These are phyloP conservation scores for Aspergillus flavus DNA, from an alignment of 2,329 filamentous ascomycete species.

Conservation along the genomic window DNA sequence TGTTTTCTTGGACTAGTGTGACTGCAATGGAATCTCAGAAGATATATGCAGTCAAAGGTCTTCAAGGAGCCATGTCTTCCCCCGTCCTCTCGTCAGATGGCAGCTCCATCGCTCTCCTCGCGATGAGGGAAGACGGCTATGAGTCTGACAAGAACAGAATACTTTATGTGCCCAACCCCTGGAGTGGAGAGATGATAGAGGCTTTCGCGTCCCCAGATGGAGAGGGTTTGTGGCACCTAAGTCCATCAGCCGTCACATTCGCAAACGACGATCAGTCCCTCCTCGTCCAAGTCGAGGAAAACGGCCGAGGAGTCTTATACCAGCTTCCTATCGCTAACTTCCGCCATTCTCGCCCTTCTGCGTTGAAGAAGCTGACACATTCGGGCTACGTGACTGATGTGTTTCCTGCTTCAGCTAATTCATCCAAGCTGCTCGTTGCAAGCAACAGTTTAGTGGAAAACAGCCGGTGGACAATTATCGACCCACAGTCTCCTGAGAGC, in stretches of 20 bases:
- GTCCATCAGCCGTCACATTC: conserved; percentile 46
- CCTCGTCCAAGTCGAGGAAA: conserved; percentile 45
- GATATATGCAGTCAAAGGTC: conserved; percentile 34
- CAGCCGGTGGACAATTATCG: conserved; percentile 46
- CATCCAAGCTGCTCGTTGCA: conserved; percentile 44
- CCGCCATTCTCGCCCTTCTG: conserved; percentile 30
- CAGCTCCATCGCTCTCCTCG: conserved; percentile 45
- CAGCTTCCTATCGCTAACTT: conserved; percentile 39
- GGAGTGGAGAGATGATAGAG: conserved; percentile 43
- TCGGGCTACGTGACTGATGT: conserved; percentile 46
- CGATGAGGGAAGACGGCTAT: conserved; percentile 49
- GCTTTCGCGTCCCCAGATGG: conserved; percentile 41
- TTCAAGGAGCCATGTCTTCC: conserved; percentile 48
- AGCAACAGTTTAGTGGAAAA: conserved; percentile 49
- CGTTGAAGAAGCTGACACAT: conserved; percentile 41
- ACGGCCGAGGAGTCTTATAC: conserved; percentile 47
- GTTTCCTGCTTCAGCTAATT: conserved; percentile 36
- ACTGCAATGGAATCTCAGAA: conserved; percentile 30
- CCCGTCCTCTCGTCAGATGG: conserved; percentile 50
- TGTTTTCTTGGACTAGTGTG: conserved; percentile 46
- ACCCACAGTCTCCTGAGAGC: conserved; percentile 35
- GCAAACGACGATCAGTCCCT: conserved; percentile 45
- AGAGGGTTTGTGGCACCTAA: conserved; percentile 45
- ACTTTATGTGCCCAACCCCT: conserved; percentile 45
- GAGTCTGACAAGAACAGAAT: conserved; percentile 52